Percentiles rank a stretch among this genome's conserved stretches.
Conservation (phyloP, 495 filamentous ascomycete genomes). For the Talaromyces wortmannii region DNA sequence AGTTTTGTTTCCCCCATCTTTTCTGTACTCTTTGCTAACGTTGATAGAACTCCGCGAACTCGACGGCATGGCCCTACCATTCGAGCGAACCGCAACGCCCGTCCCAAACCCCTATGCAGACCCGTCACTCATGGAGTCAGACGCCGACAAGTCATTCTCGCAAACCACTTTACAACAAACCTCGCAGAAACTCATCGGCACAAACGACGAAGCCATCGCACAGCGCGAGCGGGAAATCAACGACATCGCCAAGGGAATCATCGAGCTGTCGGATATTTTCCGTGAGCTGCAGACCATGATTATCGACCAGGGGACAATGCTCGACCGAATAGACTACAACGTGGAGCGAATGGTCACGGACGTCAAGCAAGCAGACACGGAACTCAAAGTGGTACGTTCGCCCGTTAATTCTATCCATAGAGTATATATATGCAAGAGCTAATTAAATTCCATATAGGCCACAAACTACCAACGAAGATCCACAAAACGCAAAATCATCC, state of each 20-base stretch:
- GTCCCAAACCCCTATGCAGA: slow-evolving; percentile 61
- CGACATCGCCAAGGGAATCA: slow-evolving; percentile 95
- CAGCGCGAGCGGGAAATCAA: slow-evolving; percentile 97
- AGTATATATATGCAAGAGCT: not conserved
- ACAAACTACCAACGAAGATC: slow-evolving; percentile 83
- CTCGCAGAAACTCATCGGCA: slow-evolving; percentile 56
- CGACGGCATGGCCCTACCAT: slow-evolving; percentile 53
- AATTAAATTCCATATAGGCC: slow-evolving; percentile 34
- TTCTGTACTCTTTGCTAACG: slow-evolving; percentile 5
- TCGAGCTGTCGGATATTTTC: slow-evolving; percentile 93
- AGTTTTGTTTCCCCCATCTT: not conserved
- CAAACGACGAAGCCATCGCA: slow-evolving; percentile 78
- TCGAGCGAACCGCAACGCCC: slow-evolving; percentile 60
- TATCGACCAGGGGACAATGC: slow-evolving; percentile 96
- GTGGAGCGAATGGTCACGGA: slow-evolving; percentile 86
- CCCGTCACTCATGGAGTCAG: slow-evolving; percentile 80
- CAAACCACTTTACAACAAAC: slow-evolving; percentile 79
- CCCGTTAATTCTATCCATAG: not conserved
- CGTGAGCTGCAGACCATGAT: slow-evolving; percentile 94
- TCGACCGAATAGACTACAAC: slow-evolving; percentile 97
- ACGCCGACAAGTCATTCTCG: slow-evolving; percentile 86
- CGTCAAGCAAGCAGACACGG: slow-evolving; percentile 86
- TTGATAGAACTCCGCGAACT: slow-evolving; percentile 74
- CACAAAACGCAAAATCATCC: slow-evolving; percentile 84
- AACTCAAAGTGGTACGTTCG: slow-evolving; percentile 67